These are phyloP conservation scores for Bacidia gigantensis DNA, from an alignment of 495 filamentous ascomycete species.

Conservation along the genomic window DNA sequence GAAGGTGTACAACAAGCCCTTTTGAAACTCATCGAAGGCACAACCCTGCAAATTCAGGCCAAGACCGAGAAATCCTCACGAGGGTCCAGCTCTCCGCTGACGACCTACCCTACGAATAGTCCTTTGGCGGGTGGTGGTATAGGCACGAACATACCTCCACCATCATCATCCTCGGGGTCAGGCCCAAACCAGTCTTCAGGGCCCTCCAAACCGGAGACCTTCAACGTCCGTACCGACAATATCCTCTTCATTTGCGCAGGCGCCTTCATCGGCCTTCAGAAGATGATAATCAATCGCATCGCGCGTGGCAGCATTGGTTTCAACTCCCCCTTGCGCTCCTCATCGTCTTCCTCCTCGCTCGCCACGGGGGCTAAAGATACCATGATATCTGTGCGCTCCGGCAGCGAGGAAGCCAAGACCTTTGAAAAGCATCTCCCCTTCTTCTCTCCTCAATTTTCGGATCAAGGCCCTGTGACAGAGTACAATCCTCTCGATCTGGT, in stretches of 20 bases:
- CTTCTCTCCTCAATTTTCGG: conserved; percentile 28
- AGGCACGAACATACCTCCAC: conserved; percentile 19
- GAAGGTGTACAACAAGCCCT: conserved; percentile 95
- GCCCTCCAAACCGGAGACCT: conserved; percentile 64
- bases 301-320: conserved; percentile 86
- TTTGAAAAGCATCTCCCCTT: conserved; percentile 59
- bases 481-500: conserved; percentile 75
- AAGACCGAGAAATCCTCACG: conserved; percentile 59
- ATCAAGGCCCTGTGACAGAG: conserved; percentile 28
- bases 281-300: conserved; percentile 72
- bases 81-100: conserved; percentile 20
- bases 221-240: conserved; percentile 83
- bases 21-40: conserved; percentile 91
- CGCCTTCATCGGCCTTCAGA: conserved; percentile 87
- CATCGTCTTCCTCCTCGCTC: conserved; percentile 8
- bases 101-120: conserved; percentile 32
- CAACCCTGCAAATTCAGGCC: conserved; percentile 74
- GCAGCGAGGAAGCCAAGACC: conserved; percentile 43
- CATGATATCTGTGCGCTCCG: conserved; percentile 28
- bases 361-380: conserved; percentile 29
- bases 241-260: conserved; percentile 95
- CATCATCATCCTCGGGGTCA: conserved; percentile 24
- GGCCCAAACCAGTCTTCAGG: conserved; percentile 23
- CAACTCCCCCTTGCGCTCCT: conserved; percentile 58
- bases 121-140: conserved; percentile 34